Conservation (phyloP, 192 early-diverging fungal genomes). For the Neocallimastix lanati region DNA sequence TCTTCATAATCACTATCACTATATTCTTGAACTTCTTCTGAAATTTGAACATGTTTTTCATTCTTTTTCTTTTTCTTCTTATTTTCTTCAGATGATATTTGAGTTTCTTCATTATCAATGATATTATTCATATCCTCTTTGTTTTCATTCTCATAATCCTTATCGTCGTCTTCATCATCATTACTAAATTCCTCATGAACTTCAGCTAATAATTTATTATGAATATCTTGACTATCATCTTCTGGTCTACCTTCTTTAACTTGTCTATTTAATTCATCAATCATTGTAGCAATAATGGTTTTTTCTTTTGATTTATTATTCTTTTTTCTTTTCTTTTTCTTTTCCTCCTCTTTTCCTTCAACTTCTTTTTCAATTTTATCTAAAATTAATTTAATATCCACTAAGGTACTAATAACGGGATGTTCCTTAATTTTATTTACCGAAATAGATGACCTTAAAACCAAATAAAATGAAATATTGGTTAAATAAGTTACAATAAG, state of each 20-base stretch:
- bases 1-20: background rate
- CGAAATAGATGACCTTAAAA: background rate
- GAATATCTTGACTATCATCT: background rate
- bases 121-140: background rate
- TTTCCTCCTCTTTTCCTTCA: constrained; percentile 8
- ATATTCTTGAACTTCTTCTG: constrained; percentile 8
- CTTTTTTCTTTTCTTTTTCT: constrained; percentile 10
- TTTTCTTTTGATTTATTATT: background rate
- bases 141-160: constrained; percentile 9
- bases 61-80: background rate
- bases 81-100: background rate
- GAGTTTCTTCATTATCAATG: background rate
- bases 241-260: background rate
- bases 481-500: background rate
- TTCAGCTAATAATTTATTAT: constrained; percentile 4
- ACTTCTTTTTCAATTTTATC: constrained; percentile 11
- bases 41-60: constrained; percentile 3
- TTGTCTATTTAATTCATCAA: background rate
- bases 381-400: background rate
- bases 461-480: constrained; percentile 5
- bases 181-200: constrained; percentile 1
- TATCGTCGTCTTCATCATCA: background rate
- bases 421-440: background rate
- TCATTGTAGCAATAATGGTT: background rate
- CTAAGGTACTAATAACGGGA: background rate